Percentiles rank a stretch among this genome's conserved stretches.
Conservation (phyloP, 768 basidiomycete species). For the Phaeotremella fagi region DNA sequence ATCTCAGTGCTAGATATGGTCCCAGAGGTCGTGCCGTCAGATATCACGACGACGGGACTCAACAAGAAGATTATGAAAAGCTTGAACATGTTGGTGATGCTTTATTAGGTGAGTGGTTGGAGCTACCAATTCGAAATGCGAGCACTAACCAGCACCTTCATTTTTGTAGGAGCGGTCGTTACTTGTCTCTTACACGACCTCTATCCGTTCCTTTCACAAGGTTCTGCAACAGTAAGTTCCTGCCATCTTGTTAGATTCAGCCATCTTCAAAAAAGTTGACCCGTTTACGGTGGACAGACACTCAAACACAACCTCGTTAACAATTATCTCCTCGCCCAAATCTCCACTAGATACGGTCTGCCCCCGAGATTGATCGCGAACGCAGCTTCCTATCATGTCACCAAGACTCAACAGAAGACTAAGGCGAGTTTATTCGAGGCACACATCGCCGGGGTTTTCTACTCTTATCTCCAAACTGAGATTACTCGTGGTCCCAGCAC, state of each 20-base stretch:
- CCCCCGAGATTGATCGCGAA: conserved; percentile 15
- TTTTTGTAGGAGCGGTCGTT: conserved; percentile 17
- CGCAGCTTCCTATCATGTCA: background rate
- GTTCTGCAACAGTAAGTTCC: conserved; percentile 26
- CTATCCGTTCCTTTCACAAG: conserved; percentile 25
- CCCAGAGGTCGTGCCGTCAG: conserved; percentile 7
- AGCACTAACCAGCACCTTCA: background rate
- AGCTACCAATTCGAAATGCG: too few species aligned
- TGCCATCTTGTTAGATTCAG: background rate
- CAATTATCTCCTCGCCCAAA: conserved; percentile 26
- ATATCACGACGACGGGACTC: background rate
- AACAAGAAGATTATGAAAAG: conserved; percentile 31
- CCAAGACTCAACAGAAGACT: conserved; percentile 16
- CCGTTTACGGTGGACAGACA: conserved; percentile 7
- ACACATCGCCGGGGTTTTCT: conserved; percentile 34
- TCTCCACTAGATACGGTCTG: conserved; percentile 27
- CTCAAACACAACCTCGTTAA: conserved; percentile 23
- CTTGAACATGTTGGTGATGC: conserved; percentile 40
- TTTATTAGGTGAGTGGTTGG: conserved; percentile 32
- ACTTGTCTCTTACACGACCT: conserved; percentile 28
- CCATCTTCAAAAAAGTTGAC: background rate
- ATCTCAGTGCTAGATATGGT: conserved; percentile 5
- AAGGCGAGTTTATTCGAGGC: conserved; percentile 29
- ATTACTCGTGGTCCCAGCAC: background rate
- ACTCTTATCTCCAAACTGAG: conserved; percentile 11